A percentile compares a stretch with the other conserved stretches of the same genome.
phyloP scores from a whole-genome alignment of 2,329 filamentous ascomycete species.

The Sporothrix dimorphospora region DNA sequence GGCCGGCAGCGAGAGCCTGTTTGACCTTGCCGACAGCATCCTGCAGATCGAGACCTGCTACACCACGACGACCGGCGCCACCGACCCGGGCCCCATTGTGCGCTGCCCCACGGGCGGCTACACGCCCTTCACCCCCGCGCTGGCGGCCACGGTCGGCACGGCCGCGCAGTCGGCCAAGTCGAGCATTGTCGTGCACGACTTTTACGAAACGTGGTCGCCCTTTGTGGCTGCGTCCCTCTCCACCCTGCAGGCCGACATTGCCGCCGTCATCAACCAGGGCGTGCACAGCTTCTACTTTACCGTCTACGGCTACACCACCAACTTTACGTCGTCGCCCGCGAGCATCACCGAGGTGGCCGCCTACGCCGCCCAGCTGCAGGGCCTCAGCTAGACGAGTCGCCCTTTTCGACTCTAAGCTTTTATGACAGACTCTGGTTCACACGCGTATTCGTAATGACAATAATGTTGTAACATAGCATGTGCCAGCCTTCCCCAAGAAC shows the following conservation, averaged over 20 bases:
- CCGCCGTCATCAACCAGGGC: constrained; percentile 24
- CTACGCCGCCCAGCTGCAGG: constrained; percentile 28
- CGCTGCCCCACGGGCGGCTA: constrained; percentile 31
- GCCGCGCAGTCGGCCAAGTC: constrained; percentile 27
- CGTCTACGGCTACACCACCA: constrained; percentile 28
- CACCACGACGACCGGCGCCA: constrained; percentile 30
- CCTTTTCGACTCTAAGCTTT: too few relatives aligned
- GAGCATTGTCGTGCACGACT: constrained; percentile 33
- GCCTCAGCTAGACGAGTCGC: not conserved
- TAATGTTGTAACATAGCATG: not conserved
- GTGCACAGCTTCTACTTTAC: constrained; percentile 34
- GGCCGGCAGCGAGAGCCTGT: constrained; percentile 31
- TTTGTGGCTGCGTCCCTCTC: constrained; percentile 23
- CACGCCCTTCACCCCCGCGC: constrained; percentile 28
- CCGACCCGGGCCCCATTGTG: constrained; percentile 23
- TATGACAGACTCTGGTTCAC: not conserved
- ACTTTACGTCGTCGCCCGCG: constrained; percentile 30
- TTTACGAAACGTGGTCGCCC: constrained; percentile 31
- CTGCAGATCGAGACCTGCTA: constrained; percentile 34
- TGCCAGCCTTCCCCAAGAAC: not conserved
- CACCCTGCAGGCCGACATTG: constrained; percentile 19
- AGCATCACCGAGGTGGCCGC: constrained; percentile 31
- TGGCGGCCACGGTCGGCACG: constrained; percentile 19
- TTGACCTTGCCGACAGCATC: constrained; percentile 32
- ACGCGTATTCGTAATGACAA: not conserved